Evolutionary conservation across 371 early-diverging fungal genomes (phyloP).

Genomic region (Apophysomyces trapeziformis): DNA sequence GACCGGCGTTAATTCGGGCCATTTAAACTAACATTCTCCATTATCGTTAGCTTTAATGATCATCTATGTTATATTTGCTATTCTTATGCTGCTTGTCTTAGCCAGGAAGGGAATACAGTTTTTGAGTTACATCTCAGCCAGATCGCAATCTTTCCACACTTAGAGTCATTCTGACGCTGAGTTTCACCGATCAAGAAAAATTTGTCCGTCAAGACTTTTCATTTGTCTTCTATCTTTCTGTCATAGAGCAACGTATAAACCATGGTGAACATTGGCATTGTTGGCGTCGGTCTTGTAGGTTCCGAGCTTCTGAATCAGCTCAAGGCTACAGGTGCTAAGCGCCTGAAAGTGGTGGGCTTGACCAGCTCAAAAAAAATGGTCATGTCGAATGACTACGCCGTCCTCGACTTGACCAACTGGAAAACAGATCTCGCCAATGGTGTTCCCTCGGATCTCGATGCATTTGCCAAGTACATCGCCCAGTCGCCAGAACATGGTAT

Average conservation of each 20-base stretch:
- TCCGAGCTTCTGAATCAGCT: conserved; percentile 84
- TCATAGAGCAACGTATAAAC: background rate
- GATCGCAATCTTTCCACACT: too few species aligned
- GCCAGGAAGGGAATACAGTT: too few species aligned
- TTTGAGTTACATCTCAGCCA: too few species aligned
- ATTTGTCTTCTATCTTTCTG: background rate
- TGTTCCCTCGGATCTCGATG: conserved; percentile 43
- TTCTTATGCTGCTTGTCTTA: too few species aligned
- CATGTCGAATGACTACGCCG: conserved; percentile 43
- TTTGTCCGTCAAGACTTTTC: background rate
- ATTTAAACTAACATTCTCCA: too few species aligned
- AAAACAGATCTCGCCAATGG: conserved; percentile 36
- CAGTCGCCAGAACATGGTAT: conserved; percentile 57
- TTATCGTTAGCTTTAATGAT: too few species aligned
- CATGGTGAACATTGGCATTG: conserved; percentile 82
- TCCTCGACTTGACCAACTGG: conserved; percentile 35
- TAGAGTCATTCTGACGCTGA: background rate
- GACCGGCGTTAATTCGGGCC: too few species aligned
- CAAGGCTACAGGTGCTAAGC: conserved; percentile 34
- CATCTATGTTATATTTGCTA: too few species aligned
- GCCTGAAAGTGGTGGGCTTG: conserved; percentile 60
- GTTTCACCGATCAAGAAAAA: conserved; percentile 1
- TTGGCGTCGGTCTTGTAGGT: conserved; percentile 95
- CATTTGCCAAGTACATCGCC: conserved; percentile 60
- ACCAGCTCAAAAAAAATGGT: conserved; percentile 74